These are phyloP conservation scores for Rhipidocladum racemiflorum DNA, from an alignment of 176 grass and related monocot genomes.

Conservation along the genomic window DNA sequence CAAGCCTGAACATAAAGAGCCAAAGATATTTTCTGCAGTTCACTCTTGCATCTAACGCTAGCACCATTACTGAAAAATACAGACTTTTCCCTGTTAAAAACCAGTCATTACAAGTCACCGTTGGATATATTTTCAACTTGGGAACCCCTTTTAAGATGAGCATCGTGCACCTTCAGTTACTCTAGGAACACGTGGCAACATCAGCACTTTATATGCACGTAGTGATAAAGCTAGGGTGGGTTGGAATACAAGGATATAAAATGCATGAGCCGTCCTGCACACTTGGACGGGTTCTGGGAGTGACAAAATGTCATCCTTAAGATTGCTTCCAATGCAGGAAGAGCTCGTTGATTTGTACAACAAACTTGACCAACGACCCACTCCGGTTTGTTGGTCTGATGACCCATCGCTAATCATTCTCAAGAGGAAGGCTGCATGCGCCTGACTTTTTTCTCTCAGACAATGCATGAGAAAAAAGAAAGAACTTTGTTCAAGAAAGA, in stretches of 20 bases:
- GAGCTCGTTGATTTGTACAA: constrained; percentile 18
- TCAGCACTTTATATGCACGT: constrained; percentile 31
- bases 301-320: constrained; percentile 5
- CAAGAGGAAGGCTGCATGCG: background rate
- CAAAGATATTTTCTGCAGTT: background rate
- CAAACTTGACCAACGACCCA: constrained; percentile 2
- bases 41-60: background rate
- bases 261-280: constrained; percentile 23
- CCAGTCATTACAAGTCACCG: background rate
- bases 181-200: background rate
- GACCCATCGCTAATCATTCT: constrained; percentile 8
- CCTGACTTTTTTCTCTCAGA: constrained; percentile 22
- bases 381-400: background rate
- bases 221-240: background rate
- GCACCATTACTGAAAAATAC: background rate
- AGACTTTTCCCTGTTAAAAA: background rate
- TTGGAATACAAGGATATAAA: constrained; percentile 34
- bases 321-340: constrained; percentile 35
- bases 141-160: constrained; percentile 6
- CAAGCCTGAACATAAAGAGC: background rate
- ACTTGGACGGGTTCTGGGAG: constrained; percentile 20
- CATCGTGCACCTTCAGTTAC: constrained; percentile 25
- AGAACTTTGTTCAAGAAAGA: background rate
- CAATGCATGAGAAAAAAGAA: background rate
- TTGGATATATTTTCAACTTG: background rate